Base-by-base conservation (phyloP, 2,329 filamentous ascomycete species). In the Ophiostoma pallidulum region DNA sequence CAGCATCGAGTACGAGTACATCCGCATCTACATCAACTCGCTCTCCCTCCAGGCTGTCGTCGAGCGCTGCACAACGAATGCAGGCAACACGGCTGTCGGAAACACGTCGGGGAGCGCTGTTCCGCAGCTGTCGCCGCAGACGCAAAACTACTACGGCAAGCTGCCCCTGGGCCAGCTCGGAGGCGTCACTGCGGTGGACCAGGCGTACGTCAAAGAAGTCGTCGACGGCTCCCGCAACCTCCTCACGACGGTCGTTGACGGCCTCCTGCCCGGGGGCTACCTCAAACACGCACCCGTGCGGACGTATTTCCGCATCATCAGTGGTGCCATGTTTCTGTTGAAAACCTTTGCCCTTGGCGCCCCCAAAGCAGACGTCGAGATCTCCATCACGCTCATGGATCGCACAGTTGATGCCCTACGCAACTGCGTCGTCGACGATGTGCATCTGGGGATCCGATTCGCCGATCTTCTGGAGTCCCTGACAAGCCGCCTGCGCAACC, bases 1-100 rank as follows among this genome's bases (percentile, higher is more conserved):
- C 26, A 84, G 80, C 8, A 96, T 97, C 55, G 92, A 98, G 67
- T 96, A 92, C 60, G 88, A 97, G 60, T 96, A 96, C 61, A 88
- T 91, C 22, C 80, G 91, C 58, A 85, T 96, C 43, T 97, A 97
- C 61, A 78, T 96, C 67, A 96, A 97, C 63, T 95, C 90, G 1
- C 73, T 98, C 2, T 90, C 90, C 2, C 71, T 98, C 2, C 92
- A 98, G 66, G 92, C 92, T 19, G 89, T 97, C 4, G 88, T 97
- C 6, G 91, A 96, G 65, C 80, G 90, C 51, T 95, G 87, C 66
- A 91, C 88, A 7, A 89, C 77, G 10, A 70, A 71, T 49, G 66
- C 66, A 13, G 58, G 65, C 62, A 39, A 35, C n/a, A 50, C 18
- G 10, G 24, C 24, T 6, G 40, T 13, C 16, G 33, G 63, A 31